Percentiles rank a stretch among this genome's conserved stretches.
Evolutionary conservation across 371 early-diverging fungal genomes (phyloP).

Genomic region (Apophysomyces sp.): DNA sequence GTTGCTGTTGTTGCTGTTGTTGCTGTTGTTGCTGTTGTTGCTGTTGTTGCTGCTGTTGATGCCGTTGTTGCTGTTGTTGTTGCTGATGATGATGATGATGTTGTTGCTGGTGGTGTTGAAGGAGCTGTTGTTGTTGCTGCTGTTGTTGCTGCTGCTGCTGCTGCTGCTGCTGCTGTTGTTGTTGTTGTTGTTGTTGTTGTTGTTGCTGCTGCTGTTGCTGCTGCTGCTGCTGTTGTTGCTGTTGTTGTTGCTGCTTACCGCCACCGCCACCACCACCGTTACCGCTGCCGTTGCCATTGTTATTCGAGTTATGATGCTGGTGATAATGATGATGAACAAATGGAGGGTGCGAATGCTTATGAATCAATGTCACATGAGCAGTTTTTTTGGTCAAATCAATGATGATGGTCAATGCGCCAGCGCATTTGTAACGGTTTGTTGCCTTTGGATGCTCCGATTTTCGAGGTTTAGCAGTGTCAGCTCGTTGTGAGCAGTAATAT

Average conservation of each 20-base stretch:
- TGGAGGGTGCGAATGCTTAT: constrained; percentile 45
- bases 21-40: constrained; percentile 5
- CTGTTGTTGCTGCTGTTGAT: background rate
- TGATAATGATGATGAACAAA: constrained; percentile 41
- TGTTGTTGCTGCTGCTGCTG: background rate
- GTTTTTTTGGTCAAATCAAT: constrained; percentile 44
- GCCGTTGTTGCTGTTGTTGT: background rate
- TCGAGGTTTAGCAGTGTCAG: constrained; percentile 46
- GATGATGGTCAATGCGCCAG: constrained; percentile 49
- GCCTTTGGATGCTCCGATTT: constrained; percentile 40
- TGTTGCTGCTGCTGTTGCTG: constrained; percentile 13
- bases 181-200: constrained; percentile 8
- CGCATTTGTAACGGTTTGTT: constrained; percentile 41
- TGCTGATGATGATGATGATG: background rate
- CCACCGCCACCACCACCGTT: background rate
- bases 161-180: constrained; percentile 4
- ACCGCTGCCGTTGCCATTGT: background rate
- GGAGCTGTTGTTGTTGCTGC: background rate
- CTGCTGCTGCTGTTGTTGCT: constrained; percentile 5
- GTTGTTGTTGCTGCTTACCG: constrained; percentile 1
- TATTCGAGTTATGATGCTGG: constrained; percentile 24
- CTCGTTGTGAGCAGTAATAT: constrained; percentile 50
- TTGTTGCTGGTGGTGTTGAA: background rate
- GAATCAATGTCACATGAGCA: constrained; percentile 47
- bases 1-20: constrained; percentile 7